Evolutionary conservation across 2,329 filamentous ascomycete genomes (phyloP).

Genomic region (Fusarium pseudonygamai): DNA sequence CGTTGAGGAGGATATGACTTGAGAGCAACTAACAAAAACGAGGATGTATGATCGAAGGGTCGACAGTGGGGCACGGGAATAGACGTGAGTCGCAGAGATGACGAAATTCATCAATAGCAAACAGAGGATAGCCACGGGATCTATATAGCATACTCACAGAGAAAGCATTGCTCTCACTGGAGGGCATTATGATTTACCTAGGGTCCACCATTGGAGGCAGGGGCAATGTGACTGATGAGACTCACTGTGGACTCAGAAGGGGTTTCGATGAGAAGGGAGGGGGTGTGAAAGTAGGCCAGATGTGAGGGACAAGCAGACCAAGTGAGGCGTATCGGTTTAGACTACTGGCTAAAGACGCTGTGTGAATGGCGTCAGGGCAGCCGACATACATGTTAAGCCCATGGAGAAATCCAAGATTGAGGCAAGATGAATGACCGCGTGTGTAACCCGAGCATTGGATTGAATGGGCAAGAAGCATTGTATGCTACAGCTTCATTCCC

Average conservation of each 20-base stretch:
- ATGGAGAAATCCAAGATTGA: constrained; percentile 9
- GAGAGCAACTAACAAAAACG: constrained; percentile 30
- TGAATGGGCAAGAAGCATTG: neutral
- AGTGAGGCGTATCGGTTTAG: constrained; percentile 41
- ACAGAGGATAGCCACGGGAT: constrained; percentile 38
- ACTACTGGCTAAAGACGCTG: constrained; percentile 32
- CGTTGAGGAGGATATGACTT: constrained; percentile 35
- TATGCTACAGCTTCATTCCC: constrained; percentile 7
- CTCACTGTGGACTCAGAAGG: constrained; percentile 31
- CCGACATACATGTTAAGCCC: constrained; percentile 3
- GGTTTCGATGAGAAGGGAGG: constrained; percentile 26
- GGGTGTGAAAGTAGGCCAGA: constrained; percentile 14
- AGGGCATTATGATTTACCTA: constrained; percentile 31
- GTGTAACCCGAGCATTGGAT: constrained; percentile 15
- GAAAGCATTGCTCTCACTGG: constrained; percentile 31
- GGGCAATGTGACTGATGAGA: constrained; percentile 38
- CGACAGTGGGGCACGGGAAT: constrained; percentile 33
- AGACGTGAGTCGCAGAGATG: constrained; percentile 38
- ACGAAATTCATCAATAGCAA: constrained; percentile 36
- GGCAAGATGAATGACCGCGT: constrained; percentile 3
- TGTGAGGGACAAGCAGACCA: constrained; percentile 32
- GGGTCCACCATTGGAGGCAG: constrained; percentile 37
- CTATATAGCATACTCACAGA: constrained; percentile 38
- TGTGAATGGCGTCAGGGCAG: constrained; percentile 37
- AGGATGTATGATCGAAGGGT: constrained; percentile 22